Evolutionary conservation across 2,329 filamentous ascomycete genomes (phyloP).

Genomic region (Triangularia setosa): DNA sequence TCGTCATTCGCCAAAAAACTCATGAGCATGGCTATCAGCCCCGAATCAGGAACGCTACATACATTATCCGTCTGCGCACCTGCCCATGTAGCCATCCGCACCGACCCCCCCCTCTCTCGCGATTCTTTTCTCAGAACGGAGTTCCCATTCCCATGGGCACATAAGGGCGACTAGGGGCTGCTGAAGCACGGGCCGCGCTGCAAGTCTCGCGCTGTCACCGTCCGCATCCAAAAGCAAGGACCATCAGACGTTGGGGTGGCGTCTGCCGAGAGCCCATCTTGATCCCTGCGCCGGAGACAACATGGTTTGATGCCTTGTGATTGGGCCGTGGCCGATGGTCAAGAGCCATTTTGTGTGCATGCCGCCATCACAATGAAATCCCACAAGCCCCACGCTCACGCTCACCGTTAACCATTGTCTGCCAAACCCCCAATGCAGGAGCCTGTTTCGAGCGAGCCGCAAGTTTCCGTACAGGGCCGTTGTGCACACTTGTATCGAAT

Average conservation of each 20-base stretch:
- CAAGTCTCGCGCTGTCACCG: conserved; percentile 14
- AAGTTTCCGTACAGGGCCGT: neutral
- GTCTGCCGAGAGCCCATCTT: conserved; percentile 14
- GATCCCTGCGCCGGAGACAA: conserved; percentile 19
- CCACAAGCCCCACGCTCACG: conserved; percentile 1
- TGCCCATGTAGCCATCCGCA: neutral
- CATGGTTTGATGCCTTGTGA: conserved; percentile 5
- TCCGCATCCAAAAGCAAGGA: conserved; percentile 8
- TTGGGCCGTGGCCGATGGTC: conserved; percentile 13
- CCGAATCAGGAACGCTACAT: neutral
- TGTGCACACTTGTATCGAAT: neutral
- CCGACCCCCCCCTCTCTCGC: neutral
- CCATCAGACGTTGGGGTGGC: conserved; percentile 16
- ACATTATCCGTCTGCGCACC: neutral
- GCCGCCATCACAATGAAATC: conserved; percentile 13
- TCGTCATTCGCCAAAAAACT: too few relatives aligned
- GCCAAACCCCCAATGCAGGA: conserved; percentile 1
- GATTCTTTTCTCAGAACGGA: neutral
- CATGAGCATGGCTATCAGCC: neutral
- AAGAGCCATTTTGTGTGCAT: conserved; percentile 15
- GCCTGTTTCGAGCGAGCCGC: conserved; percentile 10
- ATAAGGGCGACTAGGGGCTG: neutral
- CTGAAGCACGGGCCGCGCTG: conserved; percentile 18
- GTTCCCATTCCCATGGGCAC: conserved; percentile 21
- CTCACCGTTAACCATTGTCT: neutral